Conservation (phyloP, 2,329 filamentous ascomycete genomes). For the Colletotrichum sp. region DNA sequence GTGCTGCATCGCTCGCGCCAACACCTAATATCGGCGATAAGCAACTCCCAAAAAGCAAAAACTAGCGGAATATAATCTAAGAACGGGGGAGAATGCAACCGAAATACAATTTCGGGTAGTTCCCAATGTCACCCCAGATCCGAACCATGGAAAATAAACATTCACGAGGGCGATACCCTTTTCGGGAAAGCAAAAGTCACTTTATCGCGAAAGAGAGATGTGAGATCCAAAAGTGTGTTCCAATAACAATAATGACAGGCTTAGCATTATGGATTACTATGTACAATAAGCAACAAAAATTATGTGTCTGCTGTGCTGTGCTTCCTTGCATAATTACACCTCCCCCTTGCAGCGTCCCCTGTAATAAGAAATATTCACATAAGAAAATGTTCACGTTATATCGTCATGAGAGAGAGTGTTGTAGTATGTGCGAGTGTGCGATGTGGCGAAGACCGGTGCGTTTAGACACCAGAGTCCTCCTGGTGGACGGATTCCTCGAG, state of each 20-base stretch:
- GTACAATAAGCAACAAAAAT: neutral
- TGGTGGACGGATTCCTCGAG: conserved; percentile 13
- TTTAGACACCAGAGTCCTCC: conserved; percentile 26
- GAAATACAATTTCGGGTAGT: neutral
- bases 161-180: neutral
- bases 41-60: neutral
- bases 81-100: neutral
- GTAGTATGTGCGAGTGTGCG: neutral
- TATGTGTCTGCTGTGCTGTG: neutral
- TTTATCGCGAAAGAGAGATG: neutral
- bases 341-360: neutral
- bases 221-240: neutral
- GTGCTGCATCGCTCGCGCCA: neutral
- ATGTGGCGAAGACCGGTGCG: neutral
- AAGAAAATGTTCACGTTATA: neutral
- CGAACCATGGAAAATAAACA: neutral
- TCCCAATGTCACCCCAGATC: neutral
- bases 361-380: neutral
- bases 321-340: neutral
- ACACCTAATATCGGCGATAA: neutral
- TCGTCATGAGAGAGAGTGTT: neutral
- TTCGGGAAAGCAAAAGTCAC: neutral
- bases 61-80: neutral
- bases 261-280: neutral
- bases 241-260: neutral